Evolutionary conservation across 495 filamentous ascomycete genomes (phyloP).

Genomic region (Aspergillus affinis): DNA sequence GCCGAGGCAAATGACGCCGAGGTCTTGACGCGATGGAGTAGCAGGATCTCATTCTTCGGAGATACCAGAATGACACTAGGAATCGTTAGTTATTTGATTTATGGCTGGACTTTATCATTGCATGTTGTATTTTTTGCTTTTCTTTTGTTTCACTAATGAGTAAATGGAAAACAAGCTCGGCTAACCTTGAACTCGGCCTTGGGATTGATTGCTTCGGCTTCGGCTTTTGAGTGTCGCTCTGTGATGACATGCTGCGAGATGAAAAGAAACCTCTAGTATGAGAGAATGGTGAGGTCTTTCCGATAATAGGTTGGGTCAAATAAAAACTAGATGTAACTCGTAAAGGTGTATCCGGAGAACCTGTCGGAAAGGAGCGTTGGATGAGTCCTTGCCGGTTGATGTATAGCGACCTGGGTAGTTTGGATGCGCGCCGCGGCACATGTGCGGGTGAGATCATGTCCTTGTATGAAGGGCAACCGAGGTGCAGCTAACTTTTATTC

Average conservation of each 20-base stretch:
- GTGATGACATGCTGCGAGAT: constrained; percentile 22
- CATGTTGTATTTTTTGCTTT: background rate
- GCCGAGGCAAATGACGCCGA: constrained; percentile 85
- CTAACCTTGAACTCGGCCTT: constrained; percentile 38
- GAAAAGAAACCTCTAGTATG: constrained; percentile 8
- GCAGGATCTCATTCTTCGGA: constrained; percentile 78
- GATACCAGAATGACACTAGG: constrained; percentile 81
- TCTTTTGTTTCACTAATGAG: background rate
- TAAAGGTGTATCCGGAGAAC: background rate
- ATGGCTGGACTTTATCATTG: background rate
- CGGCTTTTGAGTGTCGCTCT: constrained; percentile 16
- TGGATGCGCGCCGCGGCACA: background rate
- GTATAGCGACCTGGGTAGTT: background rate
- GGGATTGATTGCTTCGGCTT: constrained; percentile 31
- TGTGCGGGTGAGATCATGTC: constrained; percentile 8
- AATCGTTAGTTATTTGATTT: background rate
- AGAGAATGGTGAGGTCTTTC: constrained; percentile 10
- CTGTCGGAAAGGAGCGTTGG: background rate
- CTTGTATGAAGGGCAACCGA: background rate
- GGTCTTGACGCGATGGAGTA: constrained; percentile 80
- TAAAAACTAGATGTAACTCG: background rate
- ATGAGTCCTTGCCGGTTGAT: background rate
- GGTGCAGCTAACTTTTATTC: constrained; percentile 6
- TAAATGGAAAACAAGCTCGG: background rate
- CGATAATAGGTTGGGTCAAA: background rate